Evolutionary conservation across 306 rosid genomes (phyloP).

Genomic region (Carpinus fangiana): DNA sequence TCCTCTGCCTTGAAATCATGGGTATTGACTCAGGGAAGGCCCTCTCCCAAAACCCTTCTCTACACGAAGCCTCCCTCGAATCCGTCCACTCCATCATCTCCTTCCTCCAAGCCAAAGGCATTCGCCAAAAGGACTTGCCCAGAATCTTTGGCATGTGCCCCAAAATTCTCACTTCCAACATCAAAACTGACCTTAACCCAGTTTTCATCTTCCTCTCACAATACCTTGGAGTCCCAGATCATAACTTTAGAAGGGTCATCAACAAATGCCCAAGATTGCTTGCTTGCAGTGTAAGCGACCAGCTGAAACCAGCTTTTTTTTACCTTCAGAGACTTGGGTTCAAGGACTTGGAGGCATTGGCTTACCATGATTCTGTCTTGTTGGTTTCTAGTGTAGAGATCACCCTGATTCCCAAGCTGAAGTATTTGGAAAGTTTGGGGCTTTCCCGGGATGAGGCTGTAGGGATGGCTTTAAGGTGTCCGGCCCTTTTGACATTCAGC

Average conservation of each 20-base stretch:
- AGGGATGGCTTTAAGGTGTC: constrained; percentile 73
- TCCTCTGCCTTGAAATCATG: constrained; percentile 88
- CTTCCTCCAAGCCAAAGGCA: constrained; percentile 77
- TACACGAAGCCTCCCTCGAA: constrained; percentile 52
- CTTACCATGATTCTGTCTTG: constrained; percentile 64
- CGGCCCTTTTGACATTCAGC: constrained; percentile 80
- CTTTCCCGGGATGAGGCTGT: constrained; percentile 50
- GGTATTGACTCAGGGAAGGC: constrained; percentile 89
- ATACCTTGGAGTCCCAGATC: constrained; percentile 66
- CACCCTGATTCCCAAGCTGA: constrained; percentile 70
- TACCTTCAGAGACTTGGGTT: constrained; percentile 80
- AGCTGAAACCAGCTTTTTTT: constrained; percentile 72
- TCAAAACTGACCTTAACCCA: constrained; percentile 69
- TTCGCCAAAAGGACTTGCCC: constrained; percentile 62
- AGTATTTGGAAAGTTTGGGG: constrained; percentile 60
- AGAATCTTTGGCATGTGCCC: constrained; percentile 94
- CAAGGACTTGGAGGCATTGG: constrained; percentile 58
- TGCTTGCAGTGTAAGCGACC: constrained; percentile 67
- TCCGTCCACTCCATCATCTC: constrained; percentile 63
- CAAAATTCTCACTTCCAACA: constrained; percentile 61
- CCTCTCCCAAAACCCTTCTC: constrained; percentile 69
- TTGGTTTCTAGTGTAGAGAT: constrained; percentile 79
- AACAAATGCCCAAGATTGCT: constrained; percentile 87
- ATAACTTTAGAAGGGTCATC: constrained; percentile 56
- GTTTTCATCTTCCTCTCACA: constrained; percentile 63